A percentile compares a stretch with the other conserved stretches of the same genome.
phyloP scores from a whole-genome alignment of 1,284 basidiomycete genomes.

The Tilletiaria anomala region DNA sequence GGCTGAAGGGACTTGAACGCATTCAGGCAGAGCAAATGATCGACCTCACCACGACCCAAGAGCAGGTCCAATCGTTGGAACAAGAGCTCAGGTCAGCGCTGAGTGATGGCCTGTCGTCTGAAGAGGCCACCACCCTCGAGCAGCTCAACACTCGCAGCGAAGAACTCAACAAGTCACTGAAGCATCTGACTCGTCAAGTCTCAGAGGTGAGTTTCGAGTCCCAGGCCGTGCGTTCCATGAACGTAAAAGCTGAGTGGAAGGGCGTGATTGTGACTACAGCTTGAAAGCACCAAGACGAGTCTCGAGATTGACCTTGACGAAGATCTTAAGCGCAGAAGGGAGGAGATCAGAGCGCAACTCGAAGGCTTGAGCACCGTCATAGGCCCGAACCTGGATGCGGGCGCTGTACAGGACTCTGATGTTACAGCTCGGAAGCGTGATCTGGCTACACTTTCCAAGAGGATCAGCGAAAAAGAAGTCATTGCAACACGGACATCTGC shows the following conservation, averaged over 20 bases:
- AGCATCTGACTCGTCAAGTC: constrained; percentile 49
- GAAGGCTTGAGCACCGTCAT: no score
- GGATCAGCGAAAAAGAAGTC: no score
- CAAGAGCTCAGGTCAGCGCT: constrained; percentile 65
- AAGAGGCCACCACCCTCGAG: constrained; percentile 59
- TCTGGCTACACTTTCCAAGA: no score
- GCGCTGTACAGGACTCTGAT: no score
- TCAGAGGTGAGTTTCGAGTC: background rate
- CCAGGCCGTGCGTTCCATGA: no score
- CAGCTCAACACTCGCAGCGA: constrained; percentile 64
- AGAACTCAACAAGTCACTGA: constrained; percentile 54
- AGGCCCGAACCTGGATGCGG: no score
- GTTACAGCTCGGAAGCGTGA: no score
- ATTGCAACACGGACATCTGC: no score
- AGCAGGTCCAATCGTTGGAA: constrained; percentile 51
- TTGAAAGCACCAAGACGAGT: constrained; percentile 61
- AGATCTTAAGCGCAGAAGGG: constrained; percentile 59
- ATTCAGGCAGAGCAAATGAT: constrained; percentile 58
- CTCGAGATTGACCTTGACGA: constrained; percentile 90
- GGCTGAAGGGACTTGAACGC: constrained; percentile 54
- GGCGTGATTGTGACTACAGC: constrained; percentile 45
- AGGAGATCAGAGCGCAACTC: constrained; percentile 62
- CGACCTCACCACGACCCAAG: constrained; percentile 52
- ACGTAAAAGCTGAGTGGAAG: no score
- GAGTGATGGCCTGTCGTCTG: constrained; percentile 55